Percentiles rank a stretch among this genome's conserved stretches.
Evolutionary conservation across 2,329 filamentous ascomycete genomes (phyloP).

Genomic region (Fusarium circinatum): DNA sequence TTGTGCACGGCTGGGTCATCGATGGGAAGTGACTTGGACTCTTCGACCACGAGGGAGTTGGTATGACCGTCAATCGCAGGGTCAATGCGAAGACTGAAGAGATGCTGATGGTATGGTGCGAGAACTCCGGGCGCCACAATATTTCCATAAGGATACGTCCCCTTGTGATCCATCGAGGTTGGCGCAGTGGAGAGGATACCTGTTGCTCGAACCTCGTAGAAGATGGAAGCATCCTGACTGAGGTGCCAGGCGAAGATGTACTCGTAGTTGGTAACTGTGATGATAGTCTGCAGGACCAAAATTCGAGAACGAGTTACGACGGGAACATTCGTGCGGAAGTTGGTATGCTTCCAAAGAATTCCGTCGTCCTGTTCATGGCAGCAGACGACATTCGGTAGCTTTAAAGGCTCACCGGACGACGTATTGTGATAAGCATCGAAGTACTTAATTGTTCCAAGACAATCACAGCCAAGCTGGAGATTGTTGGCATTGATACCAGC

Average conservation of each 20-base stretch:
- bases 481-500: conserved; percentile 74
- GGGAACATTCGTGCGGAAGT: conserved; percentile 66
- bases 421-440: conserved; percentile 50
- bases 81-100: conserved; percentile 74
- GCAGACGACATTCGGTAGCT: conserved; percentile 50
- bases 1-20: conserved; percentile 55
- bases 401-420: conserved; percentile 44
- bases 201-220: conserved; percentile 49
- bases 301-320: conserved; percentile 65
- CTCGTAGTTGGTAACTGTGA: conserved; percentile 72
- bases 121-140: conserved; percentile 70
- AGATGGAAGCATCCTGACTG: conserved; percentile 60
- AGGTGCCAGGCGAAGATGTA: conserved; percentile 60
- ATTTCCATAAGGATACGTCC: conserved; percentile 64
- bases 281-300: conserved; percentile 69
- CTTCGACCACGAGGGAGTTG: conserved; percentile 61
- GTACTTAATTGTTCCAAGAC: conserved; percentile 61
- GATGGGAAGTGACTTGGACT: conserved; percentile 56
- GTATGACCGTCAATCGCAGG: conserved; percentile 68
- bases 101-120: conserved; percentile 75
- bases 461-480: conserved; percentile 71
- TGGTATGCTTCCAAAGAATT: conserved; percentile 71
- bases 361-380: conserved; percentile 56
- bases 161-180: conserved; percentile 62
- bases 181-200: conserved; percentile 60